Percentiles rank a stretch among this genome's conserved stretches.
phyloP scores from a whole-genome alignment of 495 filamentous ascomycete genomes.

The Articulospora tetracladia region DNA sequence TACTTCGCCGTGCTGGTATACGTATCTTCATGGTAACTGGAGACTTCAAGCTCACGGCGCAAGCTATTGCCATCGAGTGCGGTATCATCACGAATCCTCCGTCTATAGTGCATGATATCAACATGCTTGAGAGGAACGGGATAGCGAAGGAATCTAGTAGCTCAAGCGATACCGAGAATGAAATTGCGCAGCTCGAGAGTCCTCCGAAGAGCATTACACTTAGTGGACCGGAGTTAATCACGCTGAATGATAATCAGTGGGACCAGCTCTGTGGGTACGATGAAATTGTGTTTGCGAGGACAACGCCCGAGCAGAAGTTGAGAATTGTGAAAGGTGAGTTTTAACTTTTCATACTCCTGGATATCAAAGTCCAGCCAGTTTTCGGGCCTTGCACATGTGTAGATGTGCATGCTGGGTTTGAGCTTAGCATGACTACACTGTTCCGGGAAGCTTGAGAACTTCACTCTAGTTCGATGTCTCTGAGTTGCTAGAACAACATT shows the following conservation, averaged over 20 bases:
- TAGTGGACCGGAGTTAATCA: slow-evolving; percentile 54
- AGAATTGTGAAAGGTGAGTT: slow-evolving; percentile 55
- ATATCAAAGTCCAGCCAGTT: too few relatives aligned
- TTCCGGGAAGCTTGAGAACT: too few relatives aligned
- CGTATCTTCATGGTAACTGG: slow-evolving; percentile 71
- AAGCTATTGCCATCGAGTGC: slow-evolving; percentile 62
- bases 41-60: slow-evolving; percentile 66
- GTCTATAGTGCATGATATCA: slow-evolving; percentile 29
- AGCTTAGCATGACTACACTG: too few relatives aligned
- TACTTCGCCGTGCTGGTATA: slow-evolving; percentile 56
- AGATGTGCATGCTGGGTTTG: too few relatives aligned
- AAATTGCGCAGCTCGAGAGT: slow-evolving; percentile 4
- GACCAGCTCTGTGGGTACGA: slow-evolving; percentile 50
- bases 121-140: slow-evolving; percentile 33
- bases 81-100: slow-evolving; percentile 55
- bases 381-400: too few relatives aligned
- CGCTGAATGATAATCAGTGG: slow-evolving; percentile 54
- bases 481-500: too few relatives aligned
- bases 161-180: slow-evolving; percentile 2
- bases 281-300: slow-evolving; percentile 66
- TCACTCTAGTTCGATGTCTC: too few relatives aligned
- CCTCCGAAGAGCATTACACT: slow-evolving; percentile 28
- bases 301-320: slow-evolving; percentile 73
- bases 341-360: too few relatives aligned
- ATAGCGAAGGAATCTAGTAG: slow-evolving; percentile 4